Evolutionary conservation across 2,329 filamentous ascomycete species (phyloP).

Genomic region (Akanthomyces dipterigenus): DNA sequence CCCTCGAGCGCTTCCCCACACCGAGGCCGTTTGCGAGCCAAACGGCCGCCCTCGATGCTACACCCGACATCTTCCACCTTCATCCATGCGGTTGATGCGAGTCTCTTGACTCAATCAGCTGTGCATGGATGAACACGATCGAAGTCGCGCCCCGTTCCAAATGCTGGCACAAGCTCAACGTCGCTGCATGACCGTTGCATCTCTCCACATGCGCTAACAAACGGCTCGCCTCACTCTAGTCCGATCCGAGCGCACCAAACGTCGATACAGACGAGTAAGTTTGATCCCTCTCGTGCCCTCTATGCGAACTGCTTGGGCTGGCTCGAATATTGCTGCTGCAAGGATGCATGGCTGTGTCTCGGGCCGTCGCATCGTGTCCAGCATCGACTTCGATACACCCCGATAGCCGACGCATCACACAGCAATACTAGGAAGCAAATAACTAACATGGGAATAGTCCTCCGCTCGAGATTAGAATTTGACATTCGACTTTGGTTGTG

Average conservation of each 20-base stretch:
- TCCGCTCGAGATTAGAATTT: not conserved
- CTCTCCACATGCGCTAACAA: not conserved
- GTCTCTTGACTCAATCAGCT: not conserved
- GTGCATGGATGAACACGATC: not conserved
- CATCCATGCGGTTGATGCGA: not conserved
- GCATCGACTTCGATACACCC: not conserved
- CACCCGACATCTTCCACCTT: not conserved
- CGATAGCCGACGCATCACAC: not conserved
- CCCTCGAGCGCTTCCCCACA: not conserved
- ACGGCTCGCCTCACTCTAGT: not conserved
- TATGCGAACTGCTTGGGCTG: not conserved
- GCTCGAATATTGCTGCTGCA: not conserved
- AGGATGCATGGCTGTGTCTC: not conserved
- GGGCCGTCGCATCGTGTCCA: not conserved
- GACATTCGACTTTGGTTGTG: not conserved
- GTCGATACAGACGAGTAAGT: not conserved
- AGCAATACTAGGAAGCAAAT: not conserved
- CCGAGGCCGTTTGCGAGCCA: conserved; percentile 6
- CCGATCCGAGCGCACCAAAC: not conserved
- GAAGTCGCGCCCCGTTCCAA: not conserved
- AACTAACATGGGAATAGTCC: not conserved
- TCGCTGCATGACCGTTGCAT: not conserved
- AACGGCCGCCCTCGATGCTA: not conserved
- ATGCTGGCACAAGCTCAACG: not conserved
- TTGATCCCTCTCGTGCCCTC: not conserved